Conservation (phyloP, 2,329 filamentous ascomycete species). For the Fusarium brevicatenulatum region DNA sequence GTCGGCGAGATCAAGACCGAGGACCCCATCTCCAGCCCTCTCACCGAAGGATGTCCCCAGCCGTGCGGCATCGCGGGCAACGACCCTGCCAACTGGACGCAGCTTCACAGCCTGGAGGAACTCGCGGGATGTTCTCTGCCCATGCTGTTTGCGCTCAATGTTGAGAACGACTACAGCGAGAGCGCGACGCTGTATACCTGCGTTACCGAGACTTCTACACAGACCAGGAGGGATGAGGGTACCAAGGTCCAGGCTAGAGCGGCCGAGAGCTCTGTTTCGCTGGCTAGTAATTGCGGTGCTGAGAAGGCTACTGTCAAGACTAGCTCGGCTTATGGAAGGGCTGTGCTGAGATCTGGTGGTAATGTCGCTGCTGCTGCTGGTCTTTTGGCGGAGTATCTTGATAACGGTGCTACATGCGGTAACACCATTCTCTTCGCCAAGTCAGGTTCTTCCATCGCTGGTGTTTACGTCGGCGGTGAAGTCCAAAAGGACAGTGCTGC, state of each 20-base stretch:
- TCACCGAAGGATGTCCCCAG: conserved; percentile 40
- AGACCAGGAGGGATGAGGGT: conserved; percentile 16
- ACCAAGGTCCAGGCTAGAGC: conserved; percentile 25
- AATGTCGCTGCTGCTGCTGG: conserved; percentile 18
- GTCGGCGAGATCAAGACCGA: conserved; percentile 38
- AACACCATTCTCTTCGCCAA: conserved; percentile 42
- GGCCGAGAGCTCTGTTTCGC: conserved; percentile 16
- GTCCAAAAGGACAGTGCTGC: conserved; percentile 39
- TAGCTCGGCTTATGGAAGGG: conserved; percentile 5
- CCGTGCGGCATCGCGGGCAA: conserved; percentile 29
- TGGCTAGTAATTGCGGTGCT: conserved; percentile 38
- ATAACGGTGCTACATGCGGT: conserved; percentile 32
- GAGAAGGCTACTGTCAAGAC: conserved; percentile 30
- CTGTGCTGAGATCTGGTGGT: conserved; percentile 19
- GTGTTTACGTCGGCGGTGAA: conserved; percentile 39
- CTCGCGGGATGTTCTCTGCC: conserved; percentile 28
- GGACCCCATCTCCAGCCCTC: conserved; percentile 40
- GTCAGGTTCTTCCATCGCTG: conserved; percentile 35
- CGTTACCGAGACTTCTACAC: conserved; percentile 2
- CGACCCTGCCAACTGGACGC: conserved; percentile 41
- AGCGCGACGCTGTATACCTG: conserved; percentile 41
- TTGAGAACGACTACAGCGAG: conserved; percentile 38
- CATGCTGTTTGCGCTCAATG: conserved; percentile 38
- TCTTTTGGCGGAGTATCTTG: conserved; percentile 36
- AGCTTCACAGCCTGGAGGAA: conserved; percentile 38